phyloP scores from a whole-genome alignment of 2,329 filamentous ascomycete species.

The Ophiostoma quercus region DNA sequence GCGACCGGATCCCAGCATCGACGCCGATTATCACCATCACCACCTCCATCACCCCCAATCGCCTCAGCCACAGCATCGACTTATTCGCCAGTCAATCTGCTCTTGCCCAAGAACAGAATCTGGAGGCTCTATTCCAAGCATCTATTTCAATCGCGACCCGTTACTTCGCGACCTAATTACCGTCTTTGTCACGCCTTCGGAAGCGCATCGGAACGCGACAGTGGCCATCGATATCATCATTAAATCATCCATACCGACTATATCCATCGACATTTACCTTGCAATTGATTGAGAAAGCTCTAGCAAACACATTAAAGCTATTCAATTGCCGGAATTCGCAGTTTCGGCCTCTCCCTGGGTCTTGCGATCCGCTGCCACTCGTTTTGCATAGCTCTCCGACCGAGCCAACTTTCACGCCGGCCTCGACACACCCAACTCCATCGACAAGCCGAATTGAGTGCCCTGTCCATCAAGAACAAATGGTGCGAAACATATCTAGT shows the following conservation, averaged over 20 bases:
- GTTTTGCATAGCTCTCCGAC: neutral
- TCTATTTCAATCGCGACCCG: neutral
- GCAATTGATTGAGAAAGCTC: no score
- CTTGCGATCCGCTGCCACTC: constrained; percentile 14
- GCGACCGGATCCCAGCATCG: constrained; percentile 23
- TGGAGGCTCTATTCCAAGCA: neutral
- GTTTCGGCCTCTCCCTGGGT: neutral
- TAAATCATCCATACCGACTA: neutral
- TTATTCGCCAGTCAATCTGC: neutral
- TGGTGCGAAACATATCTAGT: neutral
- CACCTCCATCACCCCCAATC: constrained; percentile 5
- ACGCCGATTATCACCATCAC: constrained; percentile 20
- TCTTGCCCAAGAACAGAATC: neutral
- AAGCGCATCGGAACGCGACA: neutral
- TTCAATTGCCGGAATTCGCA: neutral
- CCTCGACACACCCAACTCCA: neutral
- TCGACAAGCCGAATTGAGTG: neutral
- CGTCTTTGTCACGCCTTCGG: neutral
- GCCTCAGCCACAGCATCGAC: neutral
- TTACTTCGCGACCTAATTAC: neutral
- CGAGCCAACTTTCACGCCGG: neutral
- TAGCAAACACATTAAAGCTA: neutral
- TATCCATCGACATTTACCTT: neutral
- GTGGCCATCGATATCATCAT: neutral
- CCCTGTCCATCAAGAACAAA: neutral